These are phyloP conservation scores for Globisporangium emineosum DNA, from an alignment of 352 stramenopile species.

Conservation along the genomic window DNA sequence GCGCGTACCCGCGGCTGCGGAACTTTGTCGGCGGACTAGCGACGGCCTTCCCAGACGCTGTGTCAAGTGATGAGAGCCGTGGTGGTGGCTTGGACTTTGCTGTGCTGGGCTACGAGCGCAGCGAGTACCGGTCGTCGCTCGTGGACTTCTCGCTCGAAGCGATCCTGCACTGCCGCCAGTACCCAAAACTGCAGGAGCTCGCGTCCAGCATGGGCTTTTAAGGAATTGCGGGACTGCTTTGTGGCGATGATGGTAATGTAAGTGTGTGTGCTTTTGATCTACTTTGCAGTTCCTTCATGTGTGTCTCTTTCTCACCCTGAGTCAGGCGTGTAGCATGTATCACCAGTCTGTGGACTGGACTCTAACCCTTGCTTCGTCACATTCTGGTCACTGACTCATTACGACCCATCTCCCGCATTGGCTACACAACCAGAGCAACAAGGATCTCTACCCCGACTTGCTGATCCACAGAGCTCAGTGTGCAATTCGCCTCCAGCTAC, in stretches of 20 bases:
- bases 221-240: neutral
- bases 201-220: constrained; percentile 8
- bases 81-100: neutral
- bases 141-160: constrained; percentile 18
- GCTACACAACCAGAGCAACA: no score
- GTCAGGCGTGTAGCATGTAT: no score
- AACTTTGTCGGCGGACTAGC: constrained; percentile 16
- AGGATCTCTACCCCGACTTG: no score
- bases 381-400: no score
- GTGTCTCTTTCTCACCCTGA: no score
- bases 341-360: no score
- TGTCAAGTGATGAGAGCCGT: neutral
- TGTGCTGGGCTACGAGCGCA: constrained; percentile 16
- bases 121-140: constrained; percentile 17
- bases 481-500: neutral
- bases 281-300: neutral
- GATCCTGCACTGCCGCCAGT: constrained; percentile 16
- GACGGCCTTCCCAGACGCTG: constrained; percentile 11
- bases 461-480: neutral
- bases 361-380: no score
- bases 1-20: constrained; percentile 11
- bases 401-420: no score
- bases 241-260: neutral
- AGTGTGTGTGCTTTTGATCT: neutral
- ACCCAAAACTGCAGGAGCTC: constrained; percentile 8